phyloP scores from a whole-genome alignment of 108 stramenopile species.

The Pseudonitzschia delicatissima region DNA sequence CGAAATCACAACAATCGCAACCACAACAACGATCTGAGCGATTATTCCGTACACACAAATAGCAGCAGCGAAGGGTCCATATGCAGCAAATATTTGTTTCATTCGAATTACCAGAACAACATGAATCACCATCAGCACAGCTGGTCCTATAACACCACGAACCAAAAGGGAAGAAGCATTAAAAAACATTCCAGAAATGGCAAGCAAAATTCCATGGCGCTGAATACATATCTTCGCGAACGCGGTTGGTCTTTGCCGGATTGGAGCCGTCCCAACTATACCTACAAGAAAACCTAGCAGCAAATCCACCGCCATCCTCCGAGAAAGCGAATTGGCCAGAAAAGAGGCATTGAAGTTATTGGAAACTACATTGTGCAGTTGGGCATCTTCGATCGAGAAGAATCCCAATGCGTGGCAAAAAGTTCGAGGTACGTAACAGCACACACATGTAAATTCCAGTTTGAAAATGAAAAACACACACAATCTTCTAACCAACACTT shows the following conservation, averaged over 20 bases:
- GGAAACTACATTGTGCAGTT: constrained; percentile 28
- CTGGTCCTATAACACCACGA: too few relatives aligned
- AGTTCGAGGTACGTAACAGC: constrained; percentile 5
- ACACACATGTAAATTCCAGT: too few relatives aligned
- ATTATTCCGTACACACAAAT: background rate
- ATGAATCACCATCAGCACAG: background rate
- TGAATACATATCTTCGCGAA: background rate
- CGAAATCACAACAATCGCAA: background rate
- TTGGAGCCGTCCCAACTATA: background rate
- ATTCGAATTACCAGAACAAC: background rate
- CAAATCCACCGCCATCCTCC: too few relatives aligned
- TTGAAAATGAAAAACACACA: too few relatives aligned
- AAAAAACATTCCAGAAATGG: background rate
- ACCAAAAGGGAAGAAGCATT: background rate
- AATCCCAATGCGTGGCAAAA: background rate
- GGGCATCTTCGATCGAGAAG: constrained; percentile 13
- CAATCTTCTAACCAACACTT: too few relatives aligned
- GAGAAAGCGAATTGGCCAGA: constrained; percentile 8
- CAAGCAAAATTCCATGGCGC: background rate
- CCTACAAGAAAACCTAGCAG: too few relatives aligned
- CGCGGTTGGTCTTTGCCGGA: constrained; percentile 6
- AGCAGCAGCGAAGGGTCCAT: background rate
- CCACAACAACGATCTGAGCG: background rate
- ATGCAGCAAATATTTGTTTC: background rate
- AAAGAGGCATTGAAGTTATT: constrained; percentile 24